Evolutionary conservation across 2,329 filamentous ascomycete genomes (phyloP).

Genomic region (Purpureocillium lavendulum): DNA sequence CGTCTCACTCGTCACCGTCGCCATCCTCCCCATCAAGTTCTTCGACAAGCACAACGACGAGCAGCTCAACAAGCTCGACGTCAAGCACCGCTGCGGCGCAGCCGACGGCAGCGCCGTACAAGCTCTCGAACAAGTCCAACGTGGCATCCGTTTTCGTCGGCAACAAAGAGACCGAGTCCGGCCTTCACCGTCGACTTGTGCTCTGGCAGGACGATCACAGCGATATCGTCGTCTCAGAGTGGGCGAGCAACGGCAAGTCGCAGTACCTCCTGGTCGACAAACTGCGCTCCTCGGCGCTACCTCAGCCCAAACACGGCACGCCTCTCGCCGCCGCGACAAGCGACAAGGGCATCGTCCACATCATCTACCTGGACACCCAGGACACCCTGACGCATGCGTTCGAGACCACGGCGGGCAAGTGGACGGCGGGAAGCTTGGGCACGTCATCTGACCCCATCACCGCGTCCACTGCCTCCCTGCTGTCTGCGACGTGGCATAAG

Average conservation of each 20-base stretch:
- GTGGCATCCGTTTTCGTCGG: slow-evolving; percentile 8
- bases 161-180: background rate
- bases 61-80: background rate
- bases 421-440: slow-evolving; percentile 7
- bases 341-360: slow-evolving; percentile 9
- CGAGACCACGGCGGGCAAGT: slow-evolving; percentile 6
- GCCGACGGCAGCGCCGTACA: background rate
- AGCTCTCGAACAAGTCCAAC: slow-evolving; percentile 6
- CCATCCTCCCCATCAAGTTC: background rate
- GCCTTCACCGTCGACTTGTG: slow-evolving; percentile 8
- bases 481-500: slow-evolving; percentile 12
- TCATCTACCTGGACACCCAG: slow-evolving; percentile 13
- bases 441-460: slow-evolving; percentile 1
- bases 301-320: slow-evolving; percentile 10
- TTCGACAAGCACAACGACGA: background rate
- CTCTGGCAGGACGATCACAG: slow-evolving; percentile 14
- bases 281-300: background rate
- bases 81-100: background rate
- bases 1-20: background rate
- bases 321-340: slow-evolving; percentile 10
- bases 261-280: slow-evolving; percentile 8
- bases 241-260: slow-evolving; percentile 1
- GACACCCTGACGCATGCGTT: slow-evolving; percentile 9
- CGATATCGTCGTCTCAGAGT: slow-evolving; percentile 10
- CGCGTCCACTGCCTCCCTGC: slow-evolving; percentile 6